Conservation (phyloP, 2,329 filamentous ascomycete genomes). For the Diaporthe humulicola region DNA sequence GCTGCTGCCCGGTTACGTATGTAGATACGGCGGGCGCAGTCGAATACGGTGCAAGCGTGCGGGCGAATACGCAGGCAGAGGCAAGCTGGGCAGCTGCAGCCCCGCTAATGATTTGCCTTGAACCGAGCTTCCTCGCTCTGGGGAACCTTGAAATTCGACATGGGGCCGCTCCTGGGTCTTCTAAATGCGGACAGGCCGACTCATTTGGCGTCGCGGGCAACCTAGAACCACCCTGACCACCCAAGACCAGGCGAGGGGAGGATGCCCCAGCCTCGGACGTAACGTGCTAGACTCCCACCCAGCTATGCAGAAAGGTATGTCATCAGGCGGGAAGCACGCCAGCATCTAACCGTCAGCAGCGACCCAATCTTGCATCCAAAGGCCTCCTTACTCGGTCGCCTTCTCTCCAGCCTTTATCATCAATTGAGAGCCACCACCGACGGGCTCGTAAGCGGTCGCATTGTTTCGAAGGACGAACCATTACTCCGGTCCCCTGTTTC, state of each 20-base stretch:
- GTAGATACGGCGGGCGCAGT: not conserved
- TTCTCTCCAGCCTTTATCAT: not conserved
- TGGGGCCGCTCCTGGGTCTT: constrained; percentile 18
- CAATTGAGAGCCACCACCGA: constrained; percentile 14
- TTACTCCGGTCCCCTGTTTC: constrained; percentile 28
- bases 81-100: constrained; percentile 2
- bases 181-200: constrained; percentile 30
- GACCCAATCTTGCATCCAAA: constrained; percentile 3
- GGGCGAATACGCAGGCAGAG: not conserved
- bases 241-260: constrained; percentile 14
- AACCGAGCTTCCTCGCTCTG: constrained; percentile 22
- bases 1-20: not conserved
- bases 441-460: constrained; percentile 1
- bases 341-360: constrained; percentile 30
- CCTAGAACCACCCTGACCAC: constrained; percentile 14
- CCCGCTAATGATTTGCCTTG: constrained; percentile 32
- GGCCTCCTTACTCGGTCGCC: constrained; percentile 25
- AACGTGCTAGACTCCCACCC: not conserved
- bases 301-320: constrained; percentile 23
- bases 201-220: constrained; percentile 24
- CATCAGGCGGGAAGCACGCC: constrained; percentile 19
- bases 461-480: constrained; percentile 26
- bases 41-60: not conserved
- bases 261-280: constrained; percentile 24
- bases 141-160: constrained; percentile 31